These are phyloP conservation scores for Trypanosomatidae sp. DNA, from an alignment of 208 protist species.

Conservation along the genomic window DNA sequence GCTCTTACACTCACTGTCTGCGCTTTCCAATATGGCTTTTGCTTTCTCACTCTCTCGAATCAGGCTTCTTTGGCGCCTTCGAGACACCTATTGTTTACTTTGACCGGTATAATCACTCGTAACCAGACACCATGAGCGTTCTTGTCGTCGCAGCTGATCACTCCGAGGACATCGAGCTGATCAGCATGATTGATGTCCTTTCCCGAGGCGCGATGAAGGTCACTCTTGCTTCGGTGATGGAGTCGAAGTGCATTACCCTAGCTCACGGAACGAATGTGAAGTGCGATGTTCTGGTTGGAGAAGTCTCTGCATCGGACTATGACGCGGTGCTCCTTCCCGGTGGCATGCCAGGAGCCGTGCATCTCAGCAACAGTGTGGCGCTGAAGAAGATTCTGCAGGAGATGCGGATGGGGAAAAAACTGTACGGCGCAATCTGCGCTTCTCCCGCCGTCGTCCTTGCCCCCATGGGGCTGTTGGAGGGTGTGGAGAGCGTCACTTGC, in stretches of 20 bases:
- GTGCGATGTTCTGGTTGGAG: conserved; percentile 57
- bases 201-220: conserved; percentile 66
- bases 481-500: conserved; percentile 71
- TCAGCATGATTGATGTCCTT: conserved; percentile 84
- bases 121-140: conserved; percentile 43
- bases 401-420: conserved; percentile 50
- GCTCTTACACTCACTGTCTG: conserved; percentile 3
- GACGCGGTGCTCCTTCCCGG: conserved; percentile 85
- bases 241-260: conserved; percentile 53
- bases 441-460: conserved; percentile 61
- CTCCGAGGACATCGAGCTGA: conserved; percentile 89
- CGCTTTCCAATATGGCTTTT: conserved; percentile 15
- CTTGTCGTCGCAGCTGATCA: conserved; percentile 83
- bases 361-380: conserved; percentile 52
- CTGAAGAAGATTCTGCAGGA: conserved; percentile 80
- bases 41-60: neutral
- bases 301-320: conserved; percentile 56
- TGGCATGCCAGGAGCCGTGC: conserved; percentile 69
- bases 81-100: neutral
- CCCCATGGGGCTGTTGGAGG: conserved; percentile 76
- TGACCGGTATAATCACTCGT: neutral
- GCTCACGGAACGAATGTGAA: conserved; percentile 62
- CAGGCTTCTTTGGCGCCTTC: neutral
- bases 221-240: conserved; percentile 79
- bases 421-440: conserved; percentile 88